Evolutionary conservation across 2,329 filamentous ascomycete species (phyloP), one percentile per base, ranked within the genome.

Genomic region (Scedosporium boydii): DNA sequence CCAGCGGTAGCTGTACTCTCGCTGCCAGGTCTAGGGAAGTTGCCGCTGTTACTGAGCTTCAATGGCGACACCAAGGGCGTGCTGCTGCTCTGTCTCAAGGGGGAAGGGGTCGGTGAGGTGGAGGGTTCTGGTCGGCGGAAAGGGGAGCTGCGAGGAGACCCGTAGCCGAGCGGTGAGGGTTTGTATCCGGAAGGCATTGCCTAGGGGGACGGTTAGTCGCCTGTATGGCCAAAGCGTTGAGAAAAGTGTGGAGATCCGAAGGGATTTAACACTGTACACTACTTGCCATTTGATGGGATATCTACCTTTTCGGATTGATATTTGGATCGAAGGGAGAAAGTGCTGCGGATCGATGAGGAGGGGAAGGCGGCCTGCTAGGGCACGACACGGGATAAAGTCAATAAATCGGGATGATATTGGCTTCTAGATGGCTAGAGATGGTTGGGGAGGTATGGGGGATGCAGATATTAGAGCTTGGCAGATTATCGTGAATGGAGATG

Each of bases 151-250:
- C 89, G 85, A 67, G 85, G 82, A 57, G 88, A 87, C 66, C 86
- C 86, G 75, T 88, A 90, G 64, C 87, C 87, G 64, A 90, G 76
- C 62, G 87, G 87, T 26, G 87, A 90, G 14, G 87, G 87, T 73
- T 89, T 90, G 74, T 88, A 90, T 12, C 61, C 57, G 42, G 63
- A 58, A 42, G 61, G 61, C 61, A 46, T 62, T 23, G 55, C 55
- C 61, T 62, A 21, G 38, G 34, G 26, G 38, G n/a, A 18, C 18
- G 7, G 14, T 48, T 21, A 48, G 44, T 48, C 18, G n/a, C 18
- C 44, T 14, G 18, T 18, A 48, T 48, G 44, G 44, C 44, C 44
- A 48, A 48, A 48, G 44, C 44, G 44, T 18, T 18, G 18, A 59
- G 9, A 23, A n/a, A 23, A 38, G 21, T 18, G 48, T 62, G 42